These are phyloP conservation scores for Vitis riparia DNA, from an alignment of 164 flowering plant genomes.

Conservation along the genomic window DNA sequence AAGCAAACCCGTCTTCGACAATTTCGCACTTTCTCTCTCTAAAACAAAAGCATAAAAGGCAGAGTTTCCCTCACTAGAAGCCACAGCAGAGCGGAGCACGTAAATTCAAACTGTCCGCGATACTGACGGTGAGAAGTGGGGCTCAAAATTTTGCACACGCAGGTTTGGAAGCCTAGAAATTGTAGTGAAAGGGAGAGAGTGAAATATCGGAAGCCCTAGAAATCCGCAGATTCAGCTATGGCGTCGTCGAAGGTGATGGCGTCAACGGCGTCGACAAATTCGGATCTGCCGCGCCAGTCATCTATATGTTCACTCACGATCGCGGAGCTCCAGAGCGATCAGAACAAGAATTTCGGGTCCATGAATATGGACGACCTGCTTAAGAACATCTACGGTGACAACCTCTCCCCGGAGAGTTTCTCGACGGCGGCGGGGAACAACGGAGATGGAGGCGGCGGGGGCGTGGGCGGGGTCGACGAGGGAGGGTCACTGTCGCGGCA, in stretches of 20 bases:
- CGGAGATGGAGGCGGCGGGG: slow-evolving; percentile 8
- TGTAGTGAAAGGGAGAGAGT: too few relatives aligned
- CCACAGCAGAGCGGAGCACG: too few relatives aligned
- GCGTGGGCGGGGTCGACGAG: slow-evolving; percentile 9
- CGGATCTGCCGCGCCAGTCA: slow-evolving; percentile 33
- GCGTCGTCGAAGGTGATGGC: slow-evolving; percentile 35
- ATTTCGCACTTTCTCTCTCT: too few relatives aligned
- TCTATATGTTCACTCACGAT: slow-evolving; percentile 22
- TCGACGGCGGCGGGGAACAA: slow-evolving; percentile 3
- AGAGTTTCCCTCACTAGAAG: too few relatives aligned
- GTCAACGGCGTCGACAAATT: slow-evolving; percentile 26
- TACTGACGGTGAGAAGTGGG: too few relatives aligned
- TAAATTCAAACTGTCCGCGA: too few relatives aligned
- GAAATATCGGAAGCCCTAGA: slow-evolving; percentile 8
- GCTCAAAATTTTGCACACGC: too few relatives aligned
- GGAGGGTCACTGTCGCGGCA: slow-evolving; percentile 6
- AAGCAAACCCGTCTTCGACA: too few relatives aligned
- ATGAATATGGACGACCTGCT: slow-evolving; percentile 76
- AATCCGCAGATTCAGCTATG: slow-evolving; percentile 20
- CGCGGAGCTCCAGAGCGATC: slow-evolving; percentile 22
- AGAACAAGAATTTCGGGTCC: slow-evolving; percentile 30
- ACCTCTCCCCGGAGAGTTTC: slow-evolving; percentile 6
- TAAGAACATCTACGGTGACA: slow-evolving; percentile 56
- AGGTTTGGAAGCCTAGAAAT: too few relatives aligned
- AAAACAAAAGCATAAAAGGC: too few relatives aligned